Evolutionary conservation across 2,329 filamentous ascomycete genomes (phyloP), one percentile per base, ranked within the genome.

Genomic region (Fusarium dlaminii): DNA sequence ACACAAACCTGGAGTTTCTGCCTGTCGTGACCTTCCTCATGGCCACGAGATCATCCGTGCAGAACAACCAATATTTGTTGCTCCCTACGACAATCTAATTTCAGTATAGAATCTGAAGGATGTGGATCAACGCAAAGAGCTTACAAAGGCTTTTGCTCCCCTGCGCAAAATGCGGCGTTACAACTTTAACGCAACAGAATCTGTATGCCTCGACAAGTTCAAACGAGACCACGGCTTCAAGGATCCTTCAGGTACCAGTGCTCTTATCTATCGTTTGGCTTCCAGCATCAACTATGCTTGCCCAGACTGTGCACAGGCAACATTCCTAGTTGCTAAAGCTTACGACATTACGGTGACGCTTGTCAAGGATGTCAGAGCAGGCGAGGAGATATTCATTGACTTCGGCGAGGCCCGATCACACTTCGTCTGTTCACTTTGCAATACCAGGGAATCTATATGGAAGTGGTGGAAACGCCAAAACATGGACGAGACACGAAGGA

Each of bases 311-410:
- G 80, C 79, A 52, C 79, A 82, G 39, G 78, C 77, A 10, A 37
- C 62, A 17, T 76, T 62, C 66, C 42, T 60, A 5, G 5, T 65
- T 18, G 22, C 51, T 15, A 57, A 76, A 13, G 37, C 61, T 12
- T 46, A 76, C 30, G 6, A 12, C 4, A 80, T 82, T 20, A 60
- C 30, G 0, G 63, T 81, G 24, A 70, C 13, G 27, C 58, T 74
- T 2, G 10, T 56, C 12, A 71, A 49, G 15, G 11, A 49, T 6
- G 42, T 85, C 36, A 52, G 40, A 6, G 37, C 63, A 5, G 80
- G 75, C 17, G 76, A 84, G 9, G 79, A 85, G 70, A 69, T 86
- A 37, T 81, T 81, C 37, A 81, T 85, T 72, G 69, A 81, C 71
- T 84, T 85, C 63, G 12, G n/a, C 22, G 74, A 79, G 58, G 79